Percentiles rank a stretch among this genome's conserved stretches.
Evolutionary conservation across 495 filamentous ascomycete species (phyloP).

Genomic region (Talaromyces stipitatus): DNA sequence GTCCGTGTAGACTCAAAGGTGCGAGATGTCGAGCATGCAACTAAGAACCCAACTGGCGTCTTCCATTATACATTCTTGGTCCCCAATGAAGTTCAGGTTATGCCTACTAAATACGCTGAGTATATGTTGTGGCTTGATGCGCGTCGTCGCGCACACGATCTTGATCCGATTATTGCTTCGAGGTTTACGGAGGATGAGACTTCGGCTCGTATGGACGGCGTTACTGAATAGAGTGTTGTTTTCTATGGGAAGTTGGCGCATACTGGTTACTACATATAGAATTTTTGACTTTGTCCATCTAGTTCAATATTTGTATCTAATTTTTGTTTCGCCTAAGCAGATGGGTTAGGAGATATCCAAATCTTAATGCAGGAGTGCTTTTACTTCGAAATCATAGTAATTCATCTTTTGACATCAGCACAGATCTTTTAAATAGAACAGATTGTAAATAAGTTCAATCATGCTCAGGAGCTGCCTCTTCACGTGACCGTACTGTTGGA

Average conservation of each 20-base stretch:
- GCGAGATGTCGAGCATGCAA: conserved; percentile 68
- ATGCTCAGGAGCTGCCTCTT: neutral
- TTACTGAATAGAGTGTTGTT: conserved; percentile 29
- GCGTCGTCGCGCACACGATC: conserved; percentile 47
- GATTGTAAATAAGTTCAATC: neutral
- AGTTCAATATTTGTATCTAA: neutral
- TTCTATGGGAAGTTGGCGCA: neutral
- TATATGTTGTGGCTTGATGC: conserved; percentile 79
- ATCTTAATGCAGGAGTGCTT: no score
- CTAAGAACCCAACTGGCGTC: conserved; percentile 66
- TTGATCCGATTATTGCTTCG: conserved; percentile 24
- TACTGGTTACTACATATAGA: neutral
- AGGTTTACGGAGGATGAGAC: conserved; percentile 29
- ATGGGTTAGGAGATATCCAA: neutral
- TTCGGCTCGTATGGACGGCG: conserved; percentile 34
- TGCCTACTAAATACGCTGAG: conserved; percentile 68
- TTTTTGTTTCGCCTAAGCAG: neutral
- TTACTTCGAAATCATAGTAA: no score
- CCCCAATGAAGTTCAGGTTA: conserved; percentile 60
- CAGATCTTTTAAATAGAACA: no score
- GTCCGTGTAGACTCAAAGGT: conserved; percentile 73
- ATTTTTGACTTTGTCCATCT: neutral
- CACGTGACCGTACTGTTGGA: neutral
- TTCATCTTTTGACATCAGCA: no score
- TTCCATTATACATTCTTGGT: conserved; percentile 85